These are phyloP conservation scores for Kwoniella mangroviensis DNA, from an alignment of 768 basidiomycete genomes.

Conservation along the genomic window DNA sequence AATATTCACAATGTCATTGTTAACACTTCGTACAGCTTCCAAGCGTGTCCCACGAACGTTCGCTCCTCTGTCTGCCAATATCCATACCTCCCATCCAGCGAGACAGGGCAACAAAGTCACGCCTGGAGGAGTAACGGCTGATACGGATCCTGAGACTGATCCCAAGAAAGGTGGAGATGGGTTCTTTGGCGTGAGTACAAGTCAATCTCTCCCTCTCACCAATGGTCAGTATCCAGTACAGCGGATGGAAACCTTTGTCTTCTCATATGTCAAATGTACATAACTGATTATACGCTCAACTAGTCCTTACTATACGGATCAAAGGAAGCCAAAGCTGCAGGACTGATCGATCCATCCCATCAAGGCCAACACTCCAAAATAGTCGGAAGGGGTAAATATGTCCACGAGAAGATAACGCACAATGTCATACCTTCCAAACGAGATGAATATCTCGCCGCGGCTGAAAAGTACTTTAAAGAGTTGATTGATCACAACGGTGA, in stretches of 20 bases:
- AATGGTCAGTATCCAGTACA: neutral
- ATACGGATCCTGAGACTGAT: constrained; percentile 21
- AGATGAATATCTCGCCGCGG: constrained; percentile 84
- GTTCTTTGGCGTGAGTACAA: constrained; percentile 36
- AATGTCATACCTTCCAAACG: constrained; percentile 78
- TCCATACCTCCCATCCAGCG: constrained; percentile 15
- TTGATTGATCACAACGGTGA: constrained; percentile 73
- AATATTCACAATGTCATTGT: neutral
- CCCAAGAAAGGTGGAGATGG: constrained; percentile 30
- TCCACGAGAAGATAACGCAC: constrained; percentile 68
- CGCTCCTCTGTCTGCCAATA: constrained; percentile 4
- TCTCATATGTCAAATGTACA: too few species aligned
- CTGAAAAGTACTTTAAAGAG: constrained; percentile 82
- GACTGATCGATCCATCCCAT: constrained; percentile 26
- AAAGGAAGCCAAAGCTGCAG: constrained; percentile 78
- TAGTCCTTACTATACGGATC: constrained; percentile 81
- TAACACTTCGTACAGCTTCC: constrained; percentile 1
- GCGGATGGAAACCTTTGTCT: neutral
- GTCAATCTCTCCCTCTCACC: neutral
- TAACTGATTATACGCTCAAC: neutral
- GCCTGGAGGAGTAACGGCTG: constrained; percentile 3
- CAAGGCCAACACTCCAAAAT: constrained; percentile 81
- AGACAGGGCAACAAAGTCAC: constrained; percentile 13
- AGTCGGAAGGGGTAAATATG: constrained; percentile 81
- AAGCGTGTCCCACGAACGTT: neutral